Conservation (phyloP, 768 basidiomycete species). For the Hericium erinaceus region DNA sequence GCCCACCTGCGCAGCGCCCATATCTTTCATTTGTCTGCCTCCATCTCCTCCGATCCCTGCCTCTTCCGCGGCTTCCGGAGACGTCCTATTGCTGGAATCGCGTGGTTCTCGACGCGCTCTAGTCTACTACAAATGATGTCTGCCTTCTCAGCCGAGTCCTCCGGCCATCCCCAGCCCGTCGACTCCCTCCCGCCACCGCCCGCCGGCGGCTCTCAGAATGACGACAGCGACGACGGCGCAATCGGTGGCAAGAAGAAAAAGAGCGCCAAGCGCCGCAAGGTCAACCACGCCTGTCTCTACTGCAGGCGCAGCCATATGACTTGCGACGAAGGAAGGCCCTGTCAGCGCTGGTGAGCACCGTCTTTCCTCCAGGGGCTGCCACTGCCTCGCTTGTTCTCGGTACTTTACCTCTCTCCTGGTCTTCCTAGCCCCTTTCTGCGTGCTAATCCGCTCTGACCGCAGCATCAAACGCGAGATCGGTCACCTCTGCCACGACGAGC, state of each 20-base stretch:
- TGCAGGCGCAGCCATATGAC: constrained; percentile 91
- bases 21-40: too few relatives aligned
- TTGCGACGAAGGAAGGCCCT: constrained; percentile 83
- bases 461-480: constrained; percentile 97
- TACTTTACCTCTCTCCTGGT: neutral
- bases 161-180: neutral
- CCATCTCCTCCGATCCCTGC: too few relatives aligned
- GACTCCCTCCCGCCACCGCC: neutral
- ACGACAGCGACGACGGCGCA: constrained; percentile 22
- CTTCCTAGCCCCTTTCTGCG: constrained; percentile 5
- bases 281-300: constrained; percentile 90
- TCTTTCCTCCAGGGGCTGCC: constrained; percentile 1
- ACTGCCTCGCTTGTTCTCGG: neutral
- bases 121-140: too few relatives aligned
- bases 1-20: too few relatives aligned
- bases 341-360: constrained; percentile 80
- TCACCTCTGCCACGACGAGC: constrained; percentile 88
- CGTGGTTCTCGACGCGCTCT: too few relatives aligned
- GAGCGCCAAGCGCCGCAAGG: constrained; percentile 63
- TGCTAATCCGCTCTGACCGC: constrained; percentile 4
- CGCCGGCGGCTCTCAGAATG: neutral
- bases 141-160: too few relatives aligned
- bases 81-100: too few relatives aligned
- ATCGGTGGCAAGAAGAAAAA: constrained; percentile 28
- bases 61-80: too few relatives aligned